Base-by-base conservation (phyloP, 1,284 basidiomycete species). In the Tilletia indica region DNA sequence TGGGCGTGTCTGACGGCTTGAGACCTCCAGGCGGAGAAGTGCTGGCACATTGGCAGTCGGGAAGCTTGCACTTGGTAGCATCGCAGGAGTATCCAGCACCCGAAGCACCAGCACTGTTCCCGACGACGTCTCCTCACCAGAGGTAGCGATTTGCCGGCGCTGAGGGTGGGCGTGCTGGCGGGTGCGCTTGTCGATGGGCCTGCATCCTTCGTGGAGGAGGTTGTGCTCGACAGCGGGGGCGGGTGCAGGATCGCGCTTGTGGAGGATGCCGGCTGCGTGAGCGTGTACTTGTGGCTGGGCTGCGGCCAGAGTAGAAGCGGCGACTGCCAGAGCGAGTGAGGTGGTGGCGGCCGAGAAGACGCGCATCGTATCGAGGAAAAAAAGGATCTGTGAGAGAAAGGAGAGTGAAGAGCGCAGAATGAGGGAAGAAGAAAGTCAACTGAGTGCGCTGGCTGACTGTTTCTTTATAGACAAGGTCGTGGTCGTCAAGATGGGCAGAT, bases 11-110 rank as follows among this genome's bases (percentile, higher is more conserved):
- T 70, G 75, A 73, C 21, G 76, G 76, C 36, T 76, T 72, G 34
- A 82, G 77, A 16, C 76, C 75, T 21, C 80, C 80, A n/a, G 80
- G 80, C 47, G 80, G 79, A 67, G 75, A 77, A 67, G 79, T 79
- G 73, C 72, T 70, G 67, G 80, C 80, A 67, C 79, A 80, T 70
- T 77, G 77, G 51, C 80, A 82, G 31, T 75, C 76, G 67, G 79
- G 79, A 14, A 80, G 73, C 56, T 77, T 72, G 74, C 80, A 82
- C 8, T 73, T 72, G 63, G 47, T 71, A 9, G 80, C 67, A 45
- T 82, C 78, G 68, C 80, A 82, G 68, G 68, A 77, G 75, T 82
- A 82, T 14, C 70, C 72, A 64, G 80, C 80, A 36, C 78, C 76
- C n/a, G 75, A 73, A 4, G 79, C 79, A 34, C 80, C 80, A 11